Conservation (phyloP, 164 flowering plant genomes). For the Vitis cinerea region DNA sequence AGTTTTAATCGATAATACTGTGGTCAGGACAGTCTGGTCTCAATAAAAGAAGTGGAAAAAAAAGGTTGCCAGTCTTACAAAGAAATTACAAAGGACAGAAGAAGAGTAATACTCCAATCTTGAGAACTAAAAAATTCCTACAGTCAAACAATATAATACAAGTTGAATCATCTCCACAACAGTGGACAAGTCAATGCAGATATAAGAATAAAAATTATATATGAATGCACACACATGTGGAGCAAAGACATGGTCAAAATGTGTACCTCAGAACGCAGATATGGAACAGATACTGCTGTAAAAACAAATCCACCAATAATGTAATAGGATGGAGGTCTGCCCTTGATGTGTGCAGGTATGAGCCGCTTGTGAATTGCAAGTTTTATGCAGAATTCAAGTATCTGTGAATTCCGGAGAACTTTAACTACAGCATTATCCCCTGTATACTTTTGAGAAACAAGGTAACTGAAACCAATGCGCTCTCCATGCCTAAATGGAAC, state of each 20-base stretch:
- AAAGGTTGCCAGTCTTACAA: no score
- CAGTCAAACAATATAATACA: no score
- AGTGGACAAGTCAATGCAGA: no score
- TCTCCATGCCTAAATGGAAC: conserved; percentile 97
- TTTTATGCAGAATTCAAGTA: conserved; percentile 50
- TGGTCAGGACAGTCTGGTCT: no score
- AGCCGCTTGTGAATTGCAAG: conserved; percentile 65
- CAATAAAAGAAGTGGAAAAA: no score
- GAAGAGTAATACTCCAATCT: no score
- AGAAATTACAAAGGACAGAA: no score
- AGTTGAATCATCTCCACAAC: no score
- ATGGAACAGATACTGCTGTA: conserved; percentile 74
- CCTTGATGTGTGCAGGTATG: conserved; percentile 71
- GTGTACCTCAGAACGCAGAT: conserved; percentile 87
- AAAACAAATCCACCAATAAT: conserved; percentile 90
- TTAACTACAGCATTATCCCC: conserved; percentile 70
- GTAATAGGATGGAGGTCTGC: conserved; percentile 86
- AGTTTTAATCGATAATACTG: no score
- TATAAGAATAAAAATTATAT: not conserved
- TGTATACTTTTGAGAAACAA: conserved; percentile 89
- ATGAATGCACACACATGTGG: not conserved
- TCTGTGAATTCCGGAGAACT: conserved; percentile 68
- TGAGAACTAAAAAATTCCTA: no score
- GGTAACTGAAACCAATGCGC: conserved; percentile 96
- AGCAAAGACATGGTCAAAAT: not conserved